Conservation (phyloP, 1,284 basidiomycete genomes). For the Apiotrichum siamense region DNA sequence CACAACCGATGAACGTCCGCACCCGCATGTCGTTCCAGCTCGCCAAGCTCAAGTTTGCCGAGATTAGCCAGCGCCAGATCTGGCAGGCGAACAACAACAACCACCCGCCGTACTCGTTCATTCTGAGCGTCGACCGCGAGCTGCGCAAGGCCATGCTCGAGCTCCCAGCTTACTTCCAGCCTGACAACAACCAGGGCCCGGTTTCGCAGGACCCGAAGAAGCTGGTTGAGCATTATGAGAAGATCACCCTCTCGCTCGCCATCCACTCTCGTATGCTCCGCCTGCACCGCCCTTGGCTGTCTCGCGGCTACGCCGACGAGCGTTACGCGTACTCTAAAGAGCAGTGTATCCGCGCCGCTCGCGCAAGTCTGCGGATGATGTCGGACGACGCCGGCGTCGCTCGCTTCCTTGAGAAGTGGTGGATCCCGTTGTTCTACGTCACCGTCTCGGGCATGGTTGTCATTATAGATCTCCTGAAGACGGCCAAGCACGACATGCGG, state of each 20-base stretch:
- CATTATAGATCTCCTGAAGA: slow-evolving; percentile 46
- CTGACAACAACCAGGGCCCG: slow-evolving; percentile 25
- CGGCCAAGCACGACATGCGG: slow-evolving; percentile 36
- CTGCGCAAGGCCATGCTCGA: slow-evolving; percentile 46
- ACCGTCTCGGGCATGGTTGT: slow-evolving; percentile 46
- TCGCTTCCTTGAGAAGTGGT: slow-evolving; percentile 49
- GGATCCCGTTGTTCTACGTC: slow-evolving; percentile 45
- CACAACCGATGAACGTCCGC: slow-evolving; percentile 40
- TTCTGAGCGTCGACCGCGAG: slow-evolving; percentile 43
- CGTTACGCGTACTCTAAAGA: slow-evolving; percentile 47
- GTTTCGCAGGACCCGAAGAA: slow-evolving; percentile 35
- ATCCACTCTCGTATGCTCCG: slow-evolving; percentile 47
- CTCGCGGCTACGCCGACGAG: slow-evolving; percentile 43
- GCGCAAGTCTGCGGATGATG: slow-evolving; percentile 46
- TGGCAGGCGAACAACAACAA: slow-evolving; percentile 47
- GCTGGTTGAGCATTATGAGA: slow-evolving; percentile 47
- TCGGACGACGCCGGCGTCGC: slow-evolving; percentile 38
- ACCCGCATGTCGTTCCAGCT: slow-evolving; percentile 49
- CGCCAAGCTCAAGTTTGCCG: slow-evolving; percentile 44
- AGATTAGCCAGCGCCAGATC: slow-evolving; percentile 47
- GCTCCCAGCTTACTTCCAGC: slow-evolving; percentile 46
- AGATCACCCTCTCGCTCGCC: slow-evolving; percentile 45
- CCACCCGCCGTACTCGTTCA: slow-evolving; percentile 47
- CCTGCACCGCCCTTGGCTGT: slow-evolving; percentile 46
- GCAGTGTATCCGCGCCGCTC: slow-evolving; percentile 47